These are phyloP conservation scores for Fusarium sp. DNA, from an alignment of 2,329 filamentous ascomycete genomes.

Conservation along the genomic window DNA sequence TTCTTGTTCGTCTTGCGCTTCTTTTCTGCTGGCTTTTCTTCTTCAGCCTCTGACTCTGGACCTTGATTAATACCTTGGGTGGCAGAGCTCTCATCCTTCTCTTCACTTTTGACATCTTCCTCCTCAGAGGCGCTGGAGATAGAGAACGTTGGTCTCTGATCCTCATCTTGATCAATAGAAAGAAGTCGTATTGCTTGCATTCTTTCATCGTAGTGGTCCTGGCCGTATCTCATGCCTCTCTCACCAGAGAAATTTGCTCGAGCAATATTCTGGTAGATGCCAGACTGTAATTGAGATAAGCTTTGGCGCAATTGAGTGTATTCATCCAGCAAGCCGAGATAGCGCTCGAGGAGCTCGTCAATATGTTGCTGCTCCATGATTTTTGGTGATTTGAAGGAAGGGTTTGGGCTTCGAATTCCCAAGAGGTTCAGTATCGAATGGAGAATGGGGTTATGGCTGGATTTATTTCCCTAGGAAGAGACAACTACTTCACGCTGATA, in stretches of 20 bases:
- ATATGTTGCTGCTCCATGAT: slow-evolving; percentile 58
- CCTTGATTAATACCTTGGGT: slow-evolving; percentile 1
- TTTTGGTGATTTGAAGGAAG: neutral
- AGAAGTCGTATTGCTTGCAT: slow-evolving; percentile 72
- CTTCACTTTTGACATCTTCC: slow-evolving; percentile 18
- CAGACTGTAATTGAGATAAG: slow-evolving; percentile 66
- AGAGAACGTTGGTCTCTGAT: slow-evolving; percentile 36
- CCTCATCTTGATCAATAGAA: slow-evolving; percentile 31
- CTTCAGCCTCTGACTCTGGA: slow-evolving; percentile 16
- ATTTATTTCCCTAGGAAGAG: neutral
- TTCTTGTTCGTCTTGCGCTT: slow-evolving; percentile 38
- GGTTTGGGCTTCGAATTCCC: neutral
- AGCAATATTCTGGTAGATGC: slow-evolving; percentile 72
- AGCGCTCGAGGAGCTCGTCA: slow-evolving; percentile 73
- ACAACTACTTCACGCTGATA: neutral
- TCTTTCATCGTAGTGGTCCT: slow-evolving; percentile 78
- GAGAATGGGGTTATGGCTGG: too few species aligned
- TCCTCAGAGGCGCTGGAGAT: slow-evolving; percentile 22
- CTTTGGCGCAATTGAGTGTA: slow-evolving; percentile 71
- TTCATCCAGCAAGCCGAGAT: slow-evolving; percentile 74
- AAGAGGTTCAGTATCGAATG: neutral
- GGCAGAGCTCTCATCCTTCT: neutral
- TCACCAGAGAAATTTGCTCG: slow-evolving; percentile 80
- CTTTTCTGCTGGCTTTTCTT: slow-evolving; percentile 28
- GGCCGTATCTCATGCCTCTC: slow-evolving; percentile 73